A percentile compares a stretch with the other conserved stretches of the same genome.
phyloP scores from a whole-genome alignment of 352 stramenopile genomes.

The Globisporangium echinulatum region DNA sequence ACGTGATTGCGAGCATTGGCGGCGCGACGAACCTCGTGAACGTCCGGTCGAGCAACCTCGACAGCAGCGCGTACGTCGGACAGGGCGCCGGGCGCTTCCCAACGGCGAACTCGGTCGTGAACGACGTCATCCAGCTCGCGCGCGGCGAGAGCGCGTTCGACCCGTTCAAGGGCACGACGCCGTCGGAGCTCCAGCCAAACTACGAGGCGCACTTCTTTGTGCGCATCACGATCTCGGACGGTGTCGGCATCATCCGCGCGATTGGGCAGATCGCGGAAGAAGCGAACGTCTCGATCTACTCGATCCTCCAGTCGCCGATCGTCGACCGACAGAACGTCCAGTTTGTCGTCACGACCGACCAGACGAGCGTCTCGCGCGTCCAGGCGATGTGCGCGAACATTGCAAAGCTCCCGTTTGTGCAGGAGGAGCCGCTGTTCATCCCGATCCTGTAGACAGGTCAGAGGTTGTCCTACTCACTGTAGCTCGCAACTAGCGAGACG shows the following conservation, averaged over 20 bases:
- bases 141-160: slow-evolving; percentile 85
- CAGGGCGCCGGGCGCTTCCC: slow-evolving; percentile 92
- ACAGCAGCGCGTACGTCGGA: slow-evolving; percentile 88
- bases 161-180: slow-evolving; percentile 58
- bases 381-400: slow-evolving; percentile 88
- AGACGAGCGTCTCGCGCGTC: slow-evolving; percentile 83
- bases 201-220: slow-evolving; percentile 94
- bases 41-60: slow-evolving; percentile 86
- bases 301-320: slow-evolving; percentile 95
- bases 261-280: slow-evolving; percentile 94
- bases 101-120: slow-evolving; percentile 95
- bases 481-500: background rate
- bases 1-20: slow-evolving; percentile 86
- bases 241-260: slow-evolving; percentile 91
- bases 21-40: slow-evolving; percentile 92
- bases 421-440: slow-evolving; percentile 77
- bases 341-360: slow-evolving; percentile 96
- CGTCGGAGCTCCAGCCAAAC: slow-evolving; percentile 81
- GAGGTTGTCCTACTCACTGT: no score
- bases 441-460: slow-evolving; percentile 43
- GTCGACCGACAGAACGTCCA: slow-evolving; percentile 89
- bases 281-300: slow-evolving; percentile 95
- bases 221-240: slow-evolving; percentile 91
- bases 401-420: slow-evolving; percentile 80
- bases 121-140: slow-evolving; percentile 92